phyloP scores from a whole-genome alignment of 352 stramenopile species.

The Globisporangium spiculum region DNA sequence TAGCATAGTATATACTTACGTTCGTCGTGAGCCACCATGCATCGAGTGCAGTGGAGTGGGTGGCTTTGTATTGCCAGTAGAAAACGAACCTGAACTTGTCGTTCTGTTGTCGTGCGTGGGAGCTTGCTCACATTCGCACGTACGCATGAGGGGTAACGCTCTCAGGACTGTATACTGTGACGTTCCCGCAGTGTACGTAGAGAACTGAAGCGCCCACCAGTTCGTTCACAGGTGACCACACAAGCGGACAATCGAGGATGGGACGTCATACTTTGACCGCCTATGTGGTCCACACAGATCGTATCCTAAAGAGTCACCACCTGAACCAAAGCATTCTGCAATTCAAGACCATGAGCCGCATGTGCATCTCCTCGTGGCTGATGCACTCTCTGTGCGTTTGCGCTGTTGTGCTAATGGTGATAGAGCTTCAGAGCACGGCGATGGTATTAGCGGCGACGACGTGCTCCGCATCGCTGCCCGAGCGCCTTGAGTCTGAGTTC shows the following conservation, averaged over 20 bases:
- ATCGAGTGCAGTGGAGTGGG: too few species aligned
- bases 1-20: too few species aligned
- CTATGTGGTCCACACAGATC: background rate
- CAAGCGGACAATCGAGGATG: too few species aligned
- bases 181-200: too few species aligned
- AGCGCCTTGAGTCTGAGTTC: conserved; percentile 12
- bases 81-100: background rate
- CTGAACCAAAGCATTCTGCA: background rate
- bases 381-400: background rate
- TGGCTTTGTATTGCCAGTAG: too few species aligned
- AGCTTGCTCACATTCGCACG: background rate
- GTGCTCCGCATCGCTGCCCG: conserved; percentile 9
- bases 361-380: background rate
- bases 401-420: background rate
- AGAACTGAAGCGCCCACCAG: too few species aligned
- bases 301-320: background rate
- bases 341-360: background rate
- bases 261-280: too few species aligned
- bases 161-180: too few species aligned
- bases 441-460: background rate
- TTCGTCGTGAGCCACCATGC: too few species aligned
- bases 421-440: background rate
- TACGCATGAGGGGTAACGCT: background rate
- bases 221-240: too few species aligned
- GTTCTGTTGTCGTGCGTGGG: background rate